Evolutionary conservation across 1,284 basidiomycete species (phyloP).

Genomic region (Trichosporon ovoides): DNA sequence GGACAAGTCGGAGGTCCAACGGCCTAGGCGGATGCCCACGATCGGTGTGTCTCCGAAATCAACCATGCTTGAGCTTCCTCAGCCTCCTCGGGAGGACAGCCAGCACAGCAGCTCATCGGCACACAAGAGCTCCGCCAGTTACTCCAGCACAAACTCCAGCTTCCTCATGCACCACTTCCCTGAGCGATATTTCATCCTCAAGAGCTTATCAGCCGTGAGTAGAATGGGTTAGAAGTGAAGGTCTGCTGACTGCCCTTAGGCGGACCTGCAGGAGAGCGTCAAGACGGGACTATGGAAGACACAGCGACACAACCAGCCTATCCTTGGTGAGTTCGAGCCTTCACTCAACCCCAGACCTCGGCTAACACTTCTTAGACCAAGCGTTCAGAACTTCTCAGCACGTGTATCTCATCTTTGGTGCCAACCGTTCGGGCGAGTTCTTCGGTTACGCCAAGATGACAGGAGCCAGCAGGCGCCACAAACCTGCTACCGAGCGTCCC

Average conservation of each 20-base stretch:
- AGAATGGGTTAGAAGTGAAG: no score
- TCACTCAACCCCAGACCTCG: background rate
- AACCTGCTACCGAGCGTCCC: background rate
- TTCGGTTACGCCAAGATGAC: conserved; percentile 72
- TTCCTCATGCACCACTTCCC: conserved; percentile 71
- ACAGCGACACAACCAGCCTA: conserved; percentile 84
- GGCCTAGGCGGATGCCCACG: background rate
- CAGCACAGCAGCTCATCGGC: conserved; percentile 13
- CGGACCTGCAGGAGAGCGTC: conserved; percentile 79
- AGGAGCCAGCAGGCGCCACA: conserved; percentile 31
- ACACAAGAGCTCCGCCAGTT: conserved; percentile 56
- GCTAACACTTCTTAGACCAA: conserved; percentile 56
- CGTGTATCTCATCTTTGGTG: conserved; percentile 83
- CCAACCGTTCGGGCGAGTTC: conserved; percentile 74
- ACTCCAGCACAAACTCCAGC: conserved; percentile 51
- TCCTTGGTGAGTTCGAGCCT: conserved; percentile 53
- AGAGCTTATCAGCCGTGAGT: conserved; percentile 71
- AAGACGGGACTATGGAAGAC: conserved; percentile 81
- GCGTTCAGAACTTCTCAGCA: conserved; percentile 81
- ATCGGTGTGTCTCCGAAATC: conserved; percentile 26
- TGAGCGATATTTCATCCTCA: conserved; percentile 85
- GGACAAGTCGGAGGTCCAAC: conserved; percentile 11
- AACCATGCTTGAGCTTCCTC: conserved; percentile 30
- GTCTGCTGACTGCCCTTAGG: no score
- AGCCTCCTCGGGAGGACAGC: conserved; percentile 1